Evolutionary conservation across 2,329 filamentous ascomycete species (phyloP), one percentile per base, ranked within the genome.

Genomic region (Fusarium chlamydosporum): DNA sequence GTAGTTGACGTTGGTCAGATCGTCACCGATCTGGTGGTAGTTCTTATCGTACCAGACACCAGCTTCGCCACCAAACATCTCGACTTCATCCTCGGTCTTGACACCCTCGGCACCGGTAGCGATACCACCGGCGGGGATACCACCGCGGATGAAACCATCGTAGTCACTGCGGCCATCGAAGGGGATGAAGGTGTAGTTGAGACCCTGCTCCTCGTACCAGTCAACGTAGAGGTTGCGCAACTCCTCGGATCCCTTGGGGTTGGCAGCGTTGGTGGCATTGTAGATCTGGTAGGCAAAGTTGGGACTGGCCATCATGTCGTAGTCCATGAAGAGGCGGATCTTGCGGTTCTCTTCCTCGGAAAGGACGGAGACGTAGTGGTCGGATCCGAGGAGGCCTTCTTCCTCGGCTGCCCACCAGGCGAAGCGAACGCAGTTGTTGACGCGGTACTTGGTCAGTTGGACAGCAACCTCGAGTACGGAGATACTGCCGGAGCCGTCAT

Each of bases 121-220:
- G 64, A 94, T 88, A 31, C 92, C 92, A 26, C 92, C 91, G 1
- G 88, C 88, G 0, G 92, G 90, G 41, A 94, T 93, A 4, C 90
- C 90, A 57, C 87, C 84, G 35, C 87, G 84, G 73, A 94, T 90
- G 81, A 95, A 94, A 2, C 88, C 90, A 51, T 89, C 91, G 72
- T 95, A 95, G 78, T 96, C 92, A 67, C 89, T 92, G 61, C 92
- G 89, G 8, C 92, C 92, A 72, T 93, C 90, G 70, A 96, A 95
- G 3, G 88, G 86, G 29, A 92, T 92, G 60, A 91, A 88, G 1
- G 88, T 91, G 76, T 89, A 90, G 78, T 89, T 89, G 58, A 89
- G 82, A 2, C 84, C 89, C 23, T 89, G 83, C 3, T 82, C 78
- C 63, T 83, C 78, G 80, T 91, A 94, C 84, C 87, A 93, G 48